phyloP scores from a whole-genome alignment of 1,284 basidiomycete genomes.

The Leccinum huronense region DNA sequence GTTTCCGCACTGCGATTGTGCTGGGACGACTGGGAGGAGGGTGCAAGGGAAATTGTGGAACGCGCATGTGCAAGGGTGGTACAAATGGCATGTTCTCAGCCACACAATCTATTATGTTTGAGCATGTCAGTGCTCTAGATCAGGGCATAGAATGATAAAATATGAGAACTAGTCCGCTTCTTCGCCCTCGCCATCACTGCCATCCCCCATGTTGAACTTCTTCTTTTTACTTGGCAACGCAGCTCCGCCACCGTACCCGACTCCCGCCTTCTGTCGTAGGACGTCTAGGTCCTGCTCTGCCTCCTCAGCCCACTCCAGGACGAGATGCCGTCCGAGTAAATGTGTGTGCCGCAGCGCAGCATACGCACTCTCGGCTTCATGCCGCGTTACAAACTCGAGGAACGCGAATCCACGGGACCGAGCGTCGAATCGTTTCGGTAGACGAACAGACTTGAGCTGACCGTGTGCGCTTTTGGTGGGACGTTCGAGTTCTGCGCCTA shows the following conservation, averaged over 20 bases:
- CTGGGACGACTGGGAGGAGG: slow-evolving; percentile 63
- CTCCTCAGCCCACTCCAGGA: slow-evolving; percentile 92
- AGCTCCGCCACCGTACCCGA: slow-evolving; percentile 66
- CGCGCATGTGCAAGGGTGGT: neutral
- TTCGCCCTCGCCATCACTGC: slow-evolving; percentile 36
- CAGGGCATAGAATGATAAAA: neutral
- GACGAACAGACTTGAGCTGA: slow-evolving; percentile 85
- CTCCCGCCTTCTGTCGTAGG: slow-evolving; percentile 76
- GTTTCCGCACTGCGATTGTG: slow-evolving; percentile 34
- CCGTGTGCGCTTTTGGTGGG: slow-evolving; percentile 69
- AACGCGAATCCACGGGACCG: slow-evolving; percentile 93
- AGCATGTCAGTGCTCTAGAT: neutral
- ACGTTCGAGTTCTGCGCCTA: neutral
- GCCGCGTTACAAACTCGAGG: slow-evolving; percentile 85
- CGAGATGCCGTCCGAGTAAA: slow-evolving; percentile 91
- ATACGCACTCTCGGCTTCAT: slow-evolving; percentile 86
- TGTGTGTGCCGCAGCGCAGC: slow-evolving; percentile 89
- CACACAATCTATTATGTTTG: neutral
- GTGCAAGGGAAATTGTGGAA: neutral
- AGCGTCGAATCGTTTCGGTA: slow-evolving; percentile 86
- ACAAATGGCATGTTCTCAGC: neutral
- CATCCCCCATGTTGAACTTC: slow-evolving; percentile 55
- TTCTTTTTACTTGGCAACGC: slow-evolving; percentile 68
- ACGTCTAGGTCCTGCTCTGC: slow-evolving; percentile 70
- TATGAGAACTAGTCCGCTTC: slow-evolving; percentile 19